A percentile compares a stretch with the other conserved stretches of the same genome.
These are phyloP conservation scores for Cerioporus squamosus DNA, from an alignment of 1,284 basidiomycete genomes.

Conservation along the genomic window DNA sequence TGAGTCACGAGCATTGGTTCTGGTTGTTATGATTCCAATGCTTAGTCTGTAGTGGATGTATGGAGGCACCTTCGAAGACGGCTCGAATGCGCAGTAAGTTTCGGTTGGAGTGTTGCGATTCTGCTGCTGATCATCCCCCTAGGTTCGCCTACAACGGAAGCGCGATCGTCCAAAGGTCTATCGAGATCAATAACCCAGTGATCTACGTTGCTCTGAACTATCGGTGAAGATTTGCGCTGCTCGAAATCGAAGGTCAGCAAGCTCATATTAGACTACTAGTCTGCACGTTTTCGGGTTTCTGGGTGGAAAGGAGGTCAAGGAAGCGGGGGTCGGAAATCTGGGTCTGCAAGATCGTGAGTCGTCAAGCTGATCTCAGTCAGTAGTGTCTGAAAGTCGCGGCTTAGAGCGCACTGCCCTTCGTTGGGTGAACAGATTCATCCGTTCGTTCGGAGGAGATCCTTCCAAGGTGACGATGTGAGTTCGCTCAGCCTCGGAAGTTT, in stretches of 20 bases:
- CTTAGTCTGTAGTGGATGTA: constrained; percentile 53
- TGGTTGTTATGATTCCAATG: too few species aligned
- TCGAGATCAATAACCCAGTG: constrained; percentile 48
- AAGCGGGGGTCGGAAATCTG: constrained; percentile 55
- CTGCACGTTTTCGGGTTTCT: constrained; percentile 48
- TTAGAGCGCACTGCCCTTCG: constrained; percentile 45
- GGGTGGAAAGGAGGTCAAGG: constrained; percentile 50
- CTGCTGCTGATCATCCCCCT: too few species aligned
- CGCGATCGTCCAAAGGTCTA: constrained; percentile 50
- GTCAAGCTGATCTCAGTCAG: neutral
- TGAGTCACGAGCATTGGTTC: too few species aligned
- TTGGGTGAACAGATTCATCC: constrained; percentile 54
- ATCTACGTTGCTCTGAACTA: constrained; percentile 63
- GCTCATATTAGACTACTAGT: neutral
- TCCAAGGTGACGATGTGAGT: constrained; percentile 33
- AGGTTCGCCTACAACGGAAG: constrained; percentile 16
- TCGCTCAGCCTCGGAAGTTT: too few species aligned
- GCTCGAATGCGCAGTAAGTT: too few species aligned
- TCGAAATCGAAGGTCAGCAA: neutral
- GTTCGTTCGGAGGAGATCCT: constrained; percentile 43
- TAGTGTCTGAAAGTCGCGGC: neutral
- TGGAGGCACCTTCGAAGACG: constrained; percentile 41
- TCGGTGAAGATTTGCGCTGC: constrained; percentile 33
- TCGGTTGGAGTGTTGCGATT: constrained; percentile 2
- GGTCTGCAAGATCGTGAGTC: constrained; percentile 57